phyloP scores from a whole-genome alignment of 1,284 basidiomycete genomes.

The Apiotrichum brassicae region DNA sequence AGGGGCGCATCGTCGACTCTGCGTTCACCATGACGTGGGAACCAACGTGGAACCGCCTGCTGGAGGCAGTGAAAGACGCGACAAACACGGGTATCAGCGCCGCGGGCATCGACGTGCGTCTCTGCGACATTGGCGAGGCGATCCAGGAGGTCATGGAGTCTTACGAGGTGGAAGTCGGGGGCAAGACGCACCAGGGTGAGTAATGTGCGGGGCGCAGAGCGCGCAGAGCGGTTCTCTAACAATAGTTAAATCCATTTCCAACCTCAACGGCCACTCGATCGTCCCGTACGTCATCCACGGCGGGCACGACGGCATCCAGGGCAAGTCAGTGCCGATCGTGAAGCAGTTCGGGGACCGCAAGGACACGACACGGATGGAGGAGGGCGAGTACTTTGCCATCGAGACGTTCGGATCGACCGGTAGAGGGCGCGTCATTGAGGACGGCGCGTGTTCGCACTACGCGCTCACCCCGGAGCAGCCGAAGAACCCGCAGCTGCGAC shows the following conservation, averaged over 20 bases:
- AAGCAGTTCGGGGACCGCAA: slow-evolving; percentile 57
- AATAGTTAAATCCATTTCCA: slow-evolving; percentile 88
- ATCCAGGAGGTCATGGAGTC: slow-evolving; percentile 99
- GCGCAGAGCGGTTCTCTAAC: slow-evolving; percentile 6
- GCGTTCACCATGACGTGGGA: slow-evolving; percentile 91
- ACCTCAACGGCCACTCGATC: slow-evolving; percentile 88
- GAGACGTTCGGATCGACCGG: slow-evolving; percentile 98
- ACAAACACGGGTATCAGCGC: slow-evolving; percentile 85
- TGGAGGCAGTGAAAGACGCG: slow-evolving; percentile 88
- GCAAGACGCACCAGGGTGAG: slow-evolving; percentile 74
- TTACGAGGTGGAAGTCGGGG: slow-evolving; percentile 88
- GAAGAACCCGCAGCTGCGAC: slow-evolving; percentile 46
- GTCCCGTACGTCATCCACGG: slow-evolving; percentile 83
- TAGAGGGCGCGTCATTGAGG: slow-evolving; percentile 84
- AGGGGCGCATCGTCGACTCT: slow-evolving; percentile 88
- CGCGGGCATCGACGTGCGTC: slow-evolving; percentile 90
- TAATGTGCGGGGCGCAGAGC: neutral
- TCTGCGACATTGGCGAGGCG: slow-evolving; percentile 84
- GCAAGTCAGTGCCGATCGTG: slow-evolving; percentile 84
- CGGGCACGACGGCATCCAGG: slow-evolving; percentile 45
- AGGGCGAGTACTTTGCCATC: slow-evolving; percentile 98
- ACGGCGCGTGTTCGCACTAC: slow-evolving; percentile 93
- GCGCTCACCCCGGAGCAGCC: slow-evolving; percentile 49
- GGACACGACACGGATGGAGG: slow-evolving; percentile 95
- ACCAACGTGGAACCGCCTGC: slow-evolving; percentile 78